Evolutionary conservation across 441 rosid species (phyloP).

Genomic region (Arabidopsis lyrata): DNA sequence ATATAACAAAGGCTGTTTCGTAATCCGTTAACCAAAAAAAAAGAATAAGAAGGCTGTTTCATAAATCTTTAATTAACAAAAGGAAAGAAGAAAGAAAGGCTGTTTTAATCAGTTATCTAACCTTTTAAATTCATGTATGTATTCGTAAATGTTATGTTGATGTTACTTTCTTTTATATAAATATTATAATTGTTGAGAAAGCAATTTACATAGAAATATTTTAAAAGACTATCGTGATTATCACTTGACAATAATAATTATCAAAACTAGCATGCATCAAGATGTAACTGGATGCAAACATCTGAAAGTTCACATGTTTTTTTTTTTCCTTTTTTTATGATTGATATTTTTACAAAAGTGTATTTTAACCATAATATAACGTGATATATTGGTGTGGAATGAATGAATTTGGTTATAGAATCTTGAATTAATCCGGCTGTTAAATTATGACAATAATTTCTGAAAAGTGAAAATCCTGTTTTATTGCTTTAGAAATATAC

Average conservation of each 20-base stretch:
- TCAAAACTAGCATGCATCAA: conserved; percentile 7
- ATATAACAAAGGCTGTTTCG: conserved; percentile 26
- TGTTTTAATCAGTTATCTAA: neutral
- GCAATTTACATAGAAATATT: neutral
- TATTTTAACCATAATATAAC: neutral
- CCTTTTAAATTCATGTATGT: conserved; percentile 11
- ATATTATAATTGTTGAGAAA: too few relatives aligned
- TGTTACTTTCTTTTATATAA: neutral
- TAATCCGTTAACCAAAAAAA: conserved; percentile 13
- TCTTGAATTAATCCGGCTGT: neutral
- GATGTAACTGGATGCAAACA: conserved; percentile 4
- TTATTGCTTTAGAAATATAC: neutral
- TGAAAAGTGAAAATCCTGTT: neutral
- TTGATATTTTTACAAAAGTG: neutral
- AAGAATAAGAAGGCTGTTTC: neutral
- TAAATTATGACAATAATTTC: neutral
- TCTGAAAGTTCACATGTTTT: neutral
- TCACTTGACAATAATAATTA: conserved; percentile 19
- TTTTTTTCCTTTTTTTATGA: neutral
- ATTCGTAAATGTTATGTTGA: conserved; percentile 12
- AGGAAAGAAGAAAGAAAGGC: neutral
- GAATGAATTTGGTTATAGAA: neutral
- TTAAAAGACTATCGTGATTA: neutral
- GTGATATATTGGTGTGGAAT: neutral
- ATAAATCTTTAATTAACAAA: neutral